phyloP scores from a whole-genome alignment of 345 rosid species.

The Arabidopsis suecica region DNA sequence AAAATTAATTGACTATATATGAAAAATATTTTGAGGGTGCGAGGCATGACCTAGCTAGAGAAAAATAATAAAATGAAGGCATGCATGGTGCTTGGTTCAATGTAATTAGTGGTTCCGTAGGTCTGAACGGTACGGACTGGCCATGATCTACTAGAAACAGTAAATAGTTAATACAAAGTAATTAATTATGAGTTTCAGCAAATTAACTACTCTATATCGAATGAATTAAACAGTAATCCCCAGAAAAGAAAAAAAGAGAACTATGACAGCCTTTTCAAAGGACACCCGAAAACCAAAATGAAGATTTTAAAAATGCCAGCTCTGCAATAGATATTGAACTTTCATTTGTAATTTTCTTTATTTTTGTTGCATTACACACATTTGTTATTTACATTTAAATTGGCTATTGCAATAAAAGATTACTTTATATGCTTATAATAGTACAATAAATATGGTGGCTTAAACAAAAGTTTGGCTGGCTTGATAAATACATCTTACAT shows the following conservation, averaged over 20 bases:
- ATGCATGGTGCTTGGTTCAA: conserved; percentile 7
- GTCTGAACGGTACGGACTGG: conserved; percentile 36
- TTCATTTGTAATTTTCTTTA: not conserved
- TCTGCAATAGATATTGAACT: conserved; percentile 7
- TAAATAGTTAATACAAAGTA: conserved; percentile 13
- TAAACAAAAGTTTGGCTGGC: conserved; percentile 42
- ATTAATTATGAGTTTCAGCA: conserved; percentile 4
- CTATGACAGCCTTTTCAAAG: conserved; percentile 36
- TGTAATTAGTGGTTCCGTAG: conserved; percentile 29
- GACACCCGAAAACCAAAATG: not conserved
- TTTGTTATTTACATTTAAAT: conserved; percentile 7
- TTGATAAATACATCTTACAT: conserved; percentile 38
- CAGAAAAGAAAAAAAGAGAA: conserved; percentile 12
- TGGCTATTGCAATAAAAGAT: conserved; percentile 4
- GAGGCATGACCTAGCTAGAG: not conserved
- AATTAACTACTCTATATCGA: not conserved
- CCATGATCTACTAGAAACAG: conserved; percentile 5
- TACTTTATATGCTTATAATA: conserved; percentile 15
- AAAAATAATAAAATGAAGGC: not conserved
- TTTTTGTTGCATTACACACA: too few relatives aligned
- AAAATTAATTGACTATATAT: not conserved
- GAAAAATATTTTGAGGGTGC: not conserved
- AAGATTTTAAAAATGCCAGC: conserved; percentile 14
- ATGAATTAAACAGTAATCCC: conserved; percentile 23
- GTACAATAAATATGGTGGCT: conserved; percentile 35